These are phyloP conservation scores for Dissophora globulifera DNA, from an alignment of 192 early-diverging fungal species.

Conservation along the genomic window DNA sequence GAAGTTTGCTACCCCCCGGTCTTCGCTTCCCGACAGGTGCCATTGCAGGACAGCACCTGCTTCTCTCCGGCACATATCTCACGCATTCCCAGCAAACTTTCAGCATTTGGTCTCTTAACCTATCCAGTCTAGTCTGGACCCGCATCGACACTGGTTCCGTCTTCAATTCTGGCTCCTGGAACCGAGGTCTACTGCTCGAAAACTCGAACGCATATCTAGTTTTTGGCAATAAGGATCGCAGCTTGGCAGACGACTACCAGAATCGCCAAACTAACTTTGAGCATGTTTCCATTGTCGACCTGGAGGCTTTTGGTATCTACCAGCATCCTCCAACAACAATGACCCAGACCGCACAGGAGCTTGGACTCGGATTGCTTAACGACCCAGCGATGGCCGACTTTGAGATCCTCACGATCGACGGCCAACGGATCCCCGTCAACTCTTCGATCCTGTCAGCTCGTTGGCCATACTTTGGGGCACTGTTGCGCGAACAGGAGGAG, in stretches of 20 bases:
- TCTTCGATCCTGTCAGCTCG: constrained; percentile 61
- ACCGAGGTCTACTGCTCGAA: constrained; percentile 75
- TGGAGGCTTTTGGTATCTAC: constrained; percentile 80
- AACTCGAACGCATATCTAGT: constrained; percentile 72
- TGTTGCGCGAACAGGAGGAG: constrained; percentile 56
- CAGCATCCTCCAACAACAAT: constrained; percentile 64
- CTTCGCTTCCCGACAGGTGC: constrained; percentile 81
- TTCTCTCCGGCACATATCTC: constrained; percentile 80
- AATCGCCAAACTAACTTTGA: constrained; percentile 83
- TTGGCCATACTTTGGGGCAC: constrained; percentile 66
- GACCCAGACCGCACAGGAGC: constrained; percentile 67
- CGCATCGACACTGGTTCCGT: constrained; percentile 74
- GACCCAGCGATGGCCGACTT: constrained; percentile 68
- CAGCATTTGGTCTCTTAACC: constrained; percentile 77
- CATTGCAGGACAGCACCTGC: constrained; percentile 73
- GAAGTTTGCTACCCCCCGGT: constrained; percentile 73
- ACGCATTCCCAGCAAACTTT: constrained; percentile 73
- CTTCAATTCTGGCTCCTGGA: constrained; percentile 81
- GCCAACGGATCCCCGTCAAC: constrained; percentile 65
- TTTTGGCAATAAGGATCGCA: constrained; percentile 76
- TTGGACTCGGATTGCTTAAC: constrained; percentile 67
- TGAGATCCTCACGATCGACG: constrained; percentile 65
- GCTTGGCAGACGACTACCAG: constrained; percentile 80
- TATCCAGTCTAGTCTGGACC: constrained; percentile 70
- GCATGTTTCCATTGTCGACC: constrained; percentile 75